Evolutionary conservation across 2,329 filamentous ascomycete genomes (phyloP).

Genomic region (Ceratocystis eucalypticola): DNA sequence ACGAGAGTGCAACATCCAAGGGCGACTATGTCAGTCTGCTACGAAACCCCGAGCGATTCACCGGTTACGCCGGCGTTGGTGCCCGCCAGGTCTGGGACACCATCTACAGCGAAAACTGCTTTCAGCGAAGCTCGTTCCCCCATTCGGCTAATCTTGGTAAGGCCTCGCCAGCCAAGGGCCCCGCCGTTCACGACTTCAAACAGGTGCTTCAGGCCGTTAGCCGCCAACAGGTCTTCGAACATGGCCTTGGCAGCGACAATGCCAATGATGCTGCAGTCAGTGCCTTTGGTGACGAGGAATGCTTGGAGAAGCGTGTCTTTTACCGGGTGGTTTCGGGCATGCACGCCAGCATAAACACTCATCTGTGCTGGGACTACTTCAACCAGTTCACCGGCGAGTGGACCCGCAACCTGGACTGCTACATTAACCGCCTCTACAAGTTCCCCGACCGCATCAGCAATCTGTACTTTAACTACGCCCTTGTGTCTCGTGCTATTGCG

Average conservation of each 20-base stretch:
- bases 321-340: slow-evolving; percentile 91
- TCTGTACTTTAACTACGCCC: slow-evolving; percentile 96
- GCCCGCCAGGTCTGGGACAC: slow-evolving; percentile 89
- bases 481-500: slow-evolving; percentile 80
- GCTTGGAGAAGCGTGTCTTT: slow-evolving; percentile 96
- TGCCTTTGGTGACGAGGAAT: slow-evolving; percentile 76
- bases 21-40: slow-evolving; percentile 51
- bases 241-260: slow-evolving; percentile 37
- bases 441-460: slow-evolving; percentile 90
- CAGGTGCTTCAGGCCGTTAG: slow-evolving; percentile 46
- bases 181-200: slow-evolving; percentile 47
- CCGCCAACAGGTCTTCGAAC: slow-evolving; percentile 47
- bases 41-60: slow-evolving; percentile 46
- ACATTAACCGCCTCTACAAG: slow-evolving; percentile 68
- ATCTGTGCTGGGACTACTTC: slow-evolving; percentile 89
- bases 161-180: slow-evolving; percentile 29
- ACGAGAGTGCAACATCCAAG: slow-evolving; percentile 72
- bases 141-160: slow-evolving; percentile 42
- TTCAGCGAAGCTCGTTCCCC: slow-evolving; percentile 54
- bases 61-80: slow-evolving; percentile 76
- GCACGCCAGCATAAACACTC: slow-evolving; percentile 94
- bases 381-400: slow-evolving; percentile 91
- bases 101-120: slow-evolving; percentile 96
- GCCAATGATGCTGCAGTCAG: slow-evolving; percentile 44
- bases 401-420: slow-evolving; percentile 83